Base-by-base conservation (phyloP, 2,329 filamentous ascomycete genomes). In the Hymenotorrendiella dingleyae region DNA sequence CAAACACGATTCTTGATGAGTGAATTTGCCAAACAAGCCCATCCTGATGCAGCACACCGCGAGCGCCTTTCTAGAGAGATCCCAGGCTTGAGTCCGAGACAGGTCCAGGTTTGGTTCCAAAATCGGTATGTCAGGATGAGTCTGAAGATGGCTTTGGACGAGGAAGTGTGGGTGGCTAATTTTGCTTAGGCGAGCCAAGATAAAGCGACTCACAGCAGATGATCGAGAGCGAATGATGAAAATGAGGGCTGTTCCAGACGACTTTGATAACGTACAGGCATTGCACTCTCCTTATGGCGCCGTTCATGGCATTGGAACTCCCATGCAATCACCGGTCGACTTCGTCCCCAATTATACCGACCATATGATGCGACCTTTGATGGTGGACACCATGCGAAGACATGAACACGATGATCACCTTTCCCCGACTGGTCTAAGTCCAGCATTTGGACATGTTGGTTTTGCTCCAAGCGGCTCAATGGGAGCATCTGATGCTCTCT, bases 21-120 rank as follows among this genome's bases (percentile, higher is more conserved):
- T 65, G 90, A 97, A 63, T 97, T 96, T 59, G 86, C 89, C 44
- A 89, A 93, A 56, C 89, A 97, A 62, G 87, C 90, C 19, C 90
- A 96, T 62, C 90, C 90, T 6, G 90, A 97, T 66, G 90, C 90
- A 29, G 86, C 86, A 35, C 89, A 95, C 63, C 76, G 90, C 49
- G 90, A 95, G 62, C 76, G 88, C 35, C 71, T 97, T 27, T 91
- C 90, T 4, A 74, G 84, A 50, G 88, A 96, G 62, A 96, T 97
- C 34, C 90, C 91, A 23, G 91, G 90, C 1, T 68, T 97, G 36
- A 95, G 86, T 57, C 87, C 90, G 27, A 80, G 90, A 48, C 90
- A 97, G 62, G 91, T 97, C 19, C 90, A 97, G 64, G 90, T 97
- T 37, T 97, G 90, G 91, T 97, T 97, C 66, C 90, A 97, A 66